These are phyloP conservation scores for Amanita rubescens DNA, from an alignment of 768 basidiomycete species.

Conservation along the genomic window DNA sequence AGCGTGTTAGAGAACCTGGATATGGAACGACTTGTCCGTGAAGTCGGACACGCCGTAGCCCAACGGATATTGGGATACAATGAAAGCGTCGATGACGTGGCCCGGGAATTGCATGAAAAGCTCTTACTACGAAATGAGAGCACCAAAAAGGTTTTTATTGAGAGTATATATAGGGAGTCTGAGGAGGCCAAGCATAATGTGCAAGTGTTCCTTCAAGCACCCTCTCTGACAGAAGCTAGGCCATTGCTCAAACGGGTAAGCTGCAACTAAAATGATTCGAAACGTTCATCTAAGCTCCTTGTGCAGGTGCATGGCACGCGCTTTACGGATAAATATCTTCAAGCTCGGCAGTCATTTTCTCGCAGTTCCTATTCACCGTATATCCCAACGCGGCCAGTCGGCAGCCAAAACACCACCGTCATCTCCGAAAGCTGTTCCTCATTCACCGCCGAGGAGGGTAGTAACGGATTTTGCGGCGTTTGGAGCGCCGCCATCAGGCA, in stretches of 20 bases:
- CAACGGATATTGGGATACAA: slow-evolving; percentile 88
- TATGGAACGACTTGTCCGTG: slow-evolving; percentile 93
- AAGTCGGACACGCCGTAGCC: slow-evolving; percentile 91
- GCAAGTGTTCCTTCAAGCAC: slow-evolving; percentile 68
- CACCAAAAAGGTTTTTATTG: slow-evolving; percentile 94
- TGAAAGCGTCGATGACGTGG: slow-evolving; percentile 95
- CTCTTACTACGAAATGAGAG: slow-evolving; percentile 88
- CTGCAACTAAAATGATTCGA: slow-evolving; percentile 2
- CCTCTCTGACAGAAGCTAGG: slow-evolving; percentile 63
- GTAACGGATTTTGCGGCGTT: slow-evolving; percentile 86
- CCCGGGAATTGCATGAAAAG: slow-evolving; percentile 87
- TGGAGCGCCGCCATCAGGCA: slow-evolving; percentile 63
- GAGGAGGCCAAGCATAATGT: slow-evolving; percentile 90
- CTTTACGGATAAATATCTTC: slow-evolving; percentile 94
- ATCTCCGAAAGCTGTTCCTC: slow-evolving; percentile 27
- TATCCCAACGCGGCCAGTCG: slow-evolving; percentile 33
- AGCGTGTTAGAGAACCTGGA: slow-evolving; percentile 96
- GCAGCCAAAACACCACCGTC: slow-evolving; percentile 32
- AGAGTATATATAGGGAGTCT: slow-evolving; percentile 92
- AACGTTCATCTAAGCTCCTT: slow-evolving; percentile 8
- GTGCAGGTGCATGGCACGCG: slow-evolving; percentile 88
- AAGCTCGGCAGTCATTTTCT: slow-evolving; percentile 53
- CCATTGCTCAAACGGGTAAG: slow-evolving; percentile 73
- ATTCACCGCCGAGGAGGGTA: slow-evolving; percentile 81
- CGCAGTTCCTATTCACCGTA: slow-evolving; percentile 48